phyloP scores from a whole-genome alignment of 2,329 filamentous ascomycete species.

The Hypoxylon sp. region DNA sequence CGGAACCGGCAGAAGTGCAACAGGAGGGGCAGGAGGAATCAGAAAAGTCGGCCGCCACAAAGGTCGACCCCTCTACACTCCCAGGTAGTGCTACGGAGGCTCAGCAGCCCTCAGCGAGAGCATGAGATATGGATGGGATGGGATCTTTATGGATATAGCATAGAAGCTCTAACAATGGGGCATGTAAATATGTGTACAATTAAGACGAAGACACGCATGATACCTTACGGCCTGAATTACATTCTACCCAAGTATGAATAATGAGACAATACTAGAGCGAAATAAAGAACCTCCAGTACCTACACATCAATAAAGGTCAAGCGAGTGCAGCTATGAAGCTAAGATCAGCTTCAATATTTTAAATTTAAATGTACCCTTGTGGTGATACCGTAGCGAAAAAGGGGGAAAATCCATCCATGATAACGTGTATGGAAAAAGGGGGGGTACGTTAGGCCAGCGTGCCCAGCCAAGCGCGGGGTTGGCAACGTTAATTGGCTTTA shows the following conservation, averaged over 20 bases:
- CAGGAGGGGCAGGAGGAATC: slow-evolving; percentile 15
- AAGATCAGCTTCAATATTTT: not conserved
- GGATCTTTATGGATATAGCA: slow-evolving; percentile 23
- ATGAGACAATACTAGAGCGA: not conserved
- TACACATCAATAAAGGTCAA: too few species aligned
- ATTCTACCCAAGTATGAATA: not conserved
- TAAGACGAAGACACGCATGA: slow-evolving; percentile 24
- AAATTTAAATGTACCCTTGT: not conserved
- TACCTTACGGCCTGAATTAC: slow-evolving; percentile 11
- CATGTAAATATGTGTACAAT: slow-evolving; percentile 43
- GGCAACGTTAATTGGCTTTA: slow-evolving; percentile 32
- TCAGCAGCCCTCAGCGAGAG: slow-evolving; percentile 41
- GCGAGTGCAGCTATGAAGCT: too few species aligned
- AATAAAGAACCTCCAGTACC: not conserved
- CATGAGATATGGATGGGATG: slow-evolving; percentile 36
- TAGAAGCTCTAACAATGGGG: slow-evolving; percentile 26
- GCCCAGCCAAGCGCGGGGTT: slow-evolving; percentile 37
- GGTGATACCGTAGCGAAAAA: not conserved
- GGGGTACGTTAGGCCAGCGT: too few species aligned
- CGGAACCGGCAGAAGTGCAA: slow-evolving; percentile 25
- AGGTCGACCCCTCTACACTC: slow-evolving; percentile 42
- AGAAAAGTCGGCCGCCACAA: slow-evolving; percentile 31
- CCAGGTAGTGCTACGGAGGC: slow-evolving; percentile 34
- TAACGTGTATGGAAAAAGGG: slow-evolving; percentile 18
- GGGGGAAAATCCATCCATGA: slow-evolving; percentile 10